Evolutionary conservation across 2,329 filamentous ascomycete genomes (phyloP).

Genomic region (Aspergillus piperis): DNA sequence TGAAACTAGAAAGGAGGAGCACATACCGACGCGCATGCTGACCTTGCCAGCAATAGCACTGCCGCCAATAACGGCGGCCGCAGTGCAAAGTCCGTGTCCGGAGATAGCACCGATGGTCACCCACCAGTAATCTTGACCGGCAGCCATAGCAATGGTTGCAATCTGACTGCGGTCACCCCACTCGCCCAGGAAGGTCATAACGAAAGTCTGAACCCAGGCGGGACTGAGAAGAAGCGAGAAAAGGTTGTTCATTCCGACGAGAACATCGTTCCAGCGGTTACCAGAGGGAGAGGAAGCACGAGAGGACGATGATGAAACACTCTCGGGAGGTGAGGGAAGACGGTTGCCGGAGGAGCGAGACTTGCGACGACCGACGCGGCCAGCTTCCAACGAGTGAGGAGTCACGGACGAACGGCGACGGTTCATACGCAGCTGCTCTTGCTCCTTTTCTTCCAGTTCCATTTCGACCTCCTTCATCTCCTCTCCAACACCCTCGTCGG

Average conservation of each 20-base stretch:
- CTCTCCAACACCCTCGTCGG: constrained; percentile 86
- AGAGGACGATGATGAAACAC: constrained; percentile 73
- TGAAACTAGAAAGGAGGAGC: neutral
- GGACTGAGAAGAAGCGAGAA: constrained; percentile 86
- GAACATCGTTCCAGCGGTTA: constrained; percentile 44
- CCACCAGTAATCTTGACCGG: constrained; percentile 98
- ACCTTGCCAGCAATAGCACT: constrained; percentile 90
- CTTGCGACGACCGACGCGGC: constrained; percentile 65
- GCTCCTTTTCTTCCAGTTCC: constrained; percentile 91
- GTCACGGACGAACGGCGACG: constrained; percentile 68
- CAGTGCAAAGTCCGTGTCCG: constrained; percentile 88
- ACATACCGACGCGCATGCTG: constrained; percentile 93
- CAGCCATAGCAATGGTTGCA: constrained; percentile 97
- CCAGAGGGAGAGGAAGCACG: constrained; percentile 58
- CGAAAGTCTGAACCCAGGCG: constrained; percentile 97
- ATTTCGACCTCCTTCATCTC: constrained; percentile 98
- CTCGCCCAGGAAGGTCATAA: constrained; percentile 98
- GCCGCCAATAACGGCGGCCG: constrained; percentile 86
- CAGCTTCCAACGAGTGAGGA: constrained; percentile 78
- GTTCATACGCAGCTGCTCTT: constrained; percentile 66
- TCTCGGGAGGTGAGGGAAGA: constrained; percentile 77
- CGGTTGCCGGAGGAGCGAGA: constrained; percentile 70
- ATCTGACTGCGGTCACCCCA: constrained; percentile 99
- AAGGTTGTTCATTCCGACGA: constrained; percentile 79
- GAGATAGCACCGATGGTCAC: constrained; percentile 85